Percentiles rank a stretch among this genome's conserved stretches.
Evolutionary conservation across 805 yeast species (phyloP).

Genomic region (Metschnikowia rubicola): DNA sequence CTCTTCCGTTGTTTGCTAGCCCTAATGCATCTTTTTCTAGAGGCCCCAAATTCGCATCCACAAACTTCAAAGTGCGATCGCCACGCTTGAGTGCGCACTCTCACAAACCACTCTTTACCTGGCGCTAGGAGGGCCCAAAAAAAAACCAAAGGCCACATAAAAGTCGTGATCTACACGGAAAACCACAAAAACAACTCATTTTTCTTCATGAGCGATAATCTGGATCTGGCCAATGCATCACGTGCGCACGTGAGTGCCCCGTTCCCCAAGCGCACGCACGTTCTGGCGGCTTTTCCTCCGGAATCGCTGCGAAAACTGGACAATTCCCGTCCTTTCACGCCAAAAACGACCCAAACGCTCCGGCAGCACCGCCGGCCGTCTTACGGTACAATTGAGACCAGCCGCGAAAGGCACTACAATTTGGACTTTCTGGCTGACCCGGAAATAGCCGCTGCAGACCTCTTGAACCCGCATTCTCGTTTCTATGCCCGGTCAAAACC

Average conservation of each 20-base stretch:
- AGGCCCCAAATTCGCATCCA: too few relatives aligned
- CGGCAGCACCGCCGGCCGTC: constrained; percentile 26
- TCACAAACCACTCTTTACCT: too few relatives aligned
- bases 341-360: constrained; percentile 16
- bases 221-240: neutral
- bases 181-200: too few relatives aligned
- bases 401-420: constrained; percentile 38
- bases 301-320: neutral
- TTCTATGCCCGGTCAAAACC: constrained; percentile 37
- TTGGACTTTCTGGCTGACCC: constrained; percentile 50
- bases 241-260: neutral
- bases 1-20: too few relatives aligned
- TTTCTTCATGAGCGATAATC: too few relatives aligned
- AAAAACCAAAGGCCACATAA: too few relatives aligned
- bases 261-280: constrained; percentile 1
- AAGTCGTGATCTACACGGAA: too few relatives aligned
- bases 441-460: constrained; percentile 24
- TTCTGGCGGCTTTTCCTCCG: neutral
- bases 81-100: too few relatives aligned
- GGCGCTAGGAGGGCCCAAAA: too few relatives aligned
- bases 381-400: constrained; percentile 27
- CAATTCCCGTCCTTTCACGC: constrained; percentile 22
- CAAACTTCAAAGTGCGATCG: too few relatives aligned
- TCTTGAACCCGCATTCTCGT: constrained; percentile 34
- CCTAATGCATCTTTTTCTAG: too few relatives aligned